Evolutionary conservation across 352 stramenopile genomes (phyloP).

Genomic region (Pythium volutum): DNA sequence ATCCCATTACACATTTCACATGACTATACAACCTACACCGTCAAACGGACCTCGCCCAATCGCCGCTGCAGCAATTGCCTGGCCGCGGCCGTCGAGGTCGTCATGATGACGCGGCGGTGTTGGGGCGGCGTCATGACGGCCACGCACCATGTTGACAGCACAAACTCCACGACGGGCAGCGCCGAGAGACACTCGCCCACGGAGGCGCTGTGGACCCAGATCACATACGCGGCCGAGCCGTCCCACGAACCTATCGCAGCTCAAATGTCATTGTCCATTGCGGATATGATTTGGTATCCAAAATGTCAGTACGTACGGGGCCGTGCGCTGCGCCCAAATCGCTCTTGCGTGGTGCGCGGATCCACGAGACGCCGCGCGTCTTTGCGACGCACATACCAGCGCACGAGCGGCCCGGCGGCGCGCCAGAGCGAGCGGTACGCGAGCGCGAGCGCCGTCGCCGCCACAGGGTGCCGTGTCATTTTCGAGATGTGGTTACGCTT

Average conservation of each 20-base stretch:
- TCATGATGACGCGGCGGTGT: slow-evolving; percentile 42
- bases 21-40: neutral
- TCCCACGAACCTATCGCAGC: slow-evolving; percentile 10
- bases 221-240: neutral
- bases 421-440: slow-evolving; percentile 57
- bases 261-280: neutral
- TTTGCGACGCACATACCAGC: slow-evolving; percentile 53
- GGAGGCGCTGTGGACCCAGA: slow-evolving; percentile 74
- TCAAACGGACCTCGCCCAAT: slow-evolving; percentile 10
- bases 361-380: slow-evolving; percentile 38
- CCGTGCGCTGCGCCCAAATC: slow-evolving; percentile 42
- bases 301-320: slow-evolving; percentile 34
- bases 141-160: slow-evolving; percentile 29
- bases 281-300: too few species aligned
- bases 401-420: slow-evolving; percentile 44
- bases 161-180: slow-evolving; percentile 57
- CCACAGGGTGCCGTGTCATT: neutral
- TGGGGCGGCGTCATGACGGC: slow-evolving; percentile 14
- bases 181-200: slow-evolving; percentile 71
- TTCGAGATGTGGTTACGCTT: neutral
- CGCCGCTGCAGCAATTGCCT: slow-evolving; percentile 38
- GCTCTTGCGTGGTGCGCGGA: slow-evolving; percentile 35
- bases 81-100: slow-evolving; percentile 66
- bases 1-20: too few species aligned
- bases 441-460: slow-evolving; percentile 1